Evolutionary conservation across 805 yeast genomes (phyloP), one percentile per base, ranked within the genome.

Genomic region (Lachancea waltii): DNA sequence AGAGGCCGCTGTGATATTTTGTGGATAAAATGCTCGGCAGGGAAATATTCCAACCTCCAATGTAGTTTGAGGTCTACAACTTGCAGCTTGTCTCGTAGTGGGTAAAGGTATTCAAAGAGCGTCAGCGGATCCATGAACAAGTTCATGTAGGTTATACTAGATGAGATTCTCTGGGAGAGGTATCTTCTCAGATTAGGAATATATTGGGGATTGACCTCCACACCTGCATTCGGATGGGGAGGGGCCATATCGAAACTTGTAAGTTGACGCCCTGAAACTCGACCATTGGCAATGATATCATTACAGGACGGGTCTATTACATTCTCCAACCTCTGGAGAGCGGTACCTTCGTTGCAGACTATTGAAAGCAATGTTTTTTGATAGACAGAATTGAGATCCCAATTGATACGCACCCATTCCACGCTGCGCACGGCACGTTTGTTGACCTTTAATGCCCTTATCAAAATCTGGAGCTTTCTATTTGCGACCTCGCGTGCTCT

Each of bases 1-100:
- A 49, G 38, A 30, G 47, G 45, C 26, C 47, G 46, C 5, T 48
- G 47, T 22, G 43, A 38, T 23, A 51, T 42, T 24, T 36, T 34
- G 19, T 44, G 32, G 5, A 38, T 37, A 34, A 62, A 64, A 30
- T 64, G 50, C 19, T 46, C 37, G 1, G 47, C 42, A 13, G 62
- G 60, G 42, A 58, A 67, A 36, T 57, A 57, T 43, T 67, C 71
- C n/a, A 60, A 48, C 35, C 71, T 49, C 62, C 67, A 65, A 47
- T 67, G 71, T 14, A 67, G 41, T 42, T 67, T 67, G 25, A 67
- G 45, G 31, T 60, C 63, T 7, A 58, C 54, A 6, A 67, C 48
- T 33, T 62, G 61, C 22, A 67, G 43, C 37, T 62, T 63, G 14
- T 46, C 42, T 2, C 42, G 39, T 36, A 58, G 39, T 5, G 55